Conservation (phyloP, 2,329 filamentous ascomycete genomes). For the Orbilia javanica region DNA sequence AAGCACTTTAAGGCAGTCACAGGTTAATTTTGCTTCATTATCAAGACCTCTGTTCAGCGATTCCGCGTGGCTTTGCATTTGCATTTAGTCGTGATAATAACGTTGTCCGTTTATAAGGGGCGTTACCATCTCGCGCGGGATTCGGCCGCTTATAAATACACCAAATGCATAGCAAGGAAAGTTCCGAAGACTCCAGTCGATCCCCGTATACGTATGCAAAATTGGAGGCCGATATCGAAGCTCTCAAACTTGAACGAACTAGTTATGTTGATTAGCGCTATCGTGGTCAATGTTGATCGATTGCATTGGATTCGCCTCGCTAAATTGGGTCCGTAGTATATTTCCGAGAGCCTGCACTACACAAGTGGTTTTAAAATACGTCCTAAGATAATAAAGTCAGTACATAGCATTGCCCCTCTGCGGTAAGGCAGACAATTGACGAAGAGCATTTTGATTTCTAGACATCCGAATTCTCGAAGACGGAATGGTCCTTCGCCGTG, state of each 20-base stretch:
- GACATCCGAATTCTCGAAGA: not conserved
- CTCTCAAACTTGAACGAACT: no score
- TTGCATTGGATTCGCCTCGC: not conserved
- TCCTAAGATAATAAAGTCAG: no score
- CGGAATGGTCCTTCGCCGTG: not conserved
- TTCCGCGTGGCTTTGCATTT: no score
- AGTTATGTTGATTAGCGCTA: no score
- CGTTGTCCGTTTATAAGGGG: not conserved
- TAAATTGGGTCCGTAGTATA: not conserved
- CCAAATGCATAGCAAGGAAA: not conserved
- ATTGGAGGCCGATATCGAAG: no score
- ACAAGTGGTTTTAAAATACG: no score
- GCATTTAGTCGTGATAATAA: not conserved
- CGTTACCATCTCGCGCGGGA: not conserved
- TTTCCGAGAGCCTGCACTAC: not conserved
- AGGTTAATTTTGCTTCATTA: not conserved
- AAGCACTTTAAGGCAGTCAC: slow-evolving; percentile 21
- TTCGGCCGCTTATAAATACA: not conserved
- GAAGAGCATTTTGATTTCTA: not conserved
- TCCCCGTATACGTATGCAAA: no score
- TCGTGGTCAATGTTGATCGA: no score
- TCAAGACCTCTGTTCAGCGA: not conserved
- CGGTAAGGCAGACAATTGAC: not conserved
- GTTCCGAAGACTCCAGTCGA: no score
- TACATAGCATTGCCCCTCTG: no score